Evolutionary conservation across 164 flowering plant species (phyloP).

Genomic region (Vitis labrusca): DNA sequence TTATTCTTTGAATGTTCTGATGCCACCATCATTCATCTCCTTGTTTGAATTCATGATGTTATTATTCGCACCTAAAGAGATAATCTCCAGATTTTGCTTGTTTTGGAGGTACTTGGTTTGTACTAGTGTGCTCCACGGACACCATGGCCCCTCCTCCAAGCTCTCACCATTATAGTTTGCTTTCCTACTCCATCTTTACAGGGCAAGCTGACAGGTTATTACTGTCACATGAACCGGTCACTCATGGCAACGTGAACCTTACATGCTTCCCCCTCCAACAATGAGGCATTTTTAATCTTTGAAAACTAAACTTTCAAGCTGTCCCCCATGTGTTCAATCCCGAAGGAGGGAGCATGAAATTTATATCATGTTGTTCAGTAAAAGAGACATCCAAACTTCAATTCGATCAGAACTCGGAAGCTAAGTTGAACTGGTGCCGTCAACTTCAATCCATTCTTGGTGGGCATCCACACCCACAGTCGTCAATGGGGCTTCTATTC

Average conservation of each 20-base stretch:
- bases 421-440: too few species aligned
- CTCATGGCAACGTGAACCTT: neutral
- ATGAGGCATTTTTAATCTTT: too few species aligned
- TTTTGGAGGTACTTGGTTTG: neutral
- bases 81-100: neutral
- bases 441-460: neutral
- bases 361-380: neutral
- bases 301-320: too few species aligned
- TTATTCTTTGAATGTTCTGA: neutral
- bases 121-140: neutral
- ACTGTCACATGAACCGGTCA: neutral
- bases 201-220: neutral
- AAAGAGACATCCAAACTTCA: neutral
- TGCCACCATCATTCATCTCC: neutral
- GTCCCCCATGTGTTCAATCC: neutral
- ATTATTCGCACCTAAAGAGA: neutral
- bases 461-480: neutral
- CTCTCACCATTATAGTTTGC: neutral
- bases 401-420: too few species aligned
- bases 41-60: neutral
- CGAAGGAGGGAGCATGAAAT: neutral
- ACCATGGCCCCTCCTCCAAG: neutral
- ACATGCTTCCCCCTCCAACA: too few species aligned
- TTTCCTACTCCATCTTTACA: neutral
- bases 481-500: neutral